Base-by-base conservation (phyloP, 2,329 filamentous ascomycete species). In the Alternaria dauci region DNA sequence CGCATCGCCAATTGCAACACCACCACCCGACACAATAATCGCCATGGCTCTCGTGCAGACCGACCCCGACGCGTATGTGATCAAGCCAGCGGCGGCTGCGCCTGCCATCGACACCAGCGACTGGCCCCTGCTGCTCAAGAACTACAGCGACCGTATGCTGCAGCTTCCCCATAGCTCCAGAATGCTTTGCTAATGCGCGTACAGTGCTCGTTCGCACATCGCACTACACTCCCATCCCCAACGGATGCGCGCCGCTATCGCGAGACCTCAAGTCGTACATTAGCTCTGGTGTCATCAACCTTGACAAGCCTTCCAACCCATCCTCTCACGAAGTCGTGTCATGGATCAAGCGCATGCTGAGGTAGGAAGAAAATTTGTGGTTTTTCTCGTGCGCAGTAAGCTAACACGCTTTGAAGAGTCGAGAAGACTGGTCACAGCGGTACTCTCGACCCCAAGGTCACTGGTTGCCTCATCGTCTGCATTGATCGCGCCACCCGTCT, bases 371-470 rank as follows among this genome's bases (percentile, higher is more conserved):
- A 32, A 23, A 12, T 39, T 43, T 20, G 39, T 30, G 42, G 43
- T 41, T n/a, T 6, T 18, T 51, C 41, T 7, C n/a, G 25, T 41
- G 43, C 18, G 9, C 25, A 6, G 18, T 41, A 18, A 30, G 56
- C 69, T 75, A 65, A 77, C 48, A 38, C 9, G 4, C 3, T 8
- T 12, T 47, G 8, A 59, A 92, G 92, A 77, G 89, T 91, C 66
- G 94, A 99, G 79, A 97, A 98, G 85, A 99, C 95, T 63, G 95
- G 95, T 71, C 95, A 99, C 87, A 97, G 93, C 72, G 95, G 95
- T 79, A 99, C 95, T 64, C 91, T 99, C 74, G 95, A 99, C 80
- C 94, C 94, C 77, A 98, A 97, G 84, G 95, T 99, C 76, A 99
- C 94, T 50, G 94, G 94, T 73, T 97, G 93, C 81, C 83, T 97